These are phyloP conservation scores for Ustilago bromivora DNA, from an alignment of 1,284 basidiomycete species.

Conservation along the genomic window DNA sequence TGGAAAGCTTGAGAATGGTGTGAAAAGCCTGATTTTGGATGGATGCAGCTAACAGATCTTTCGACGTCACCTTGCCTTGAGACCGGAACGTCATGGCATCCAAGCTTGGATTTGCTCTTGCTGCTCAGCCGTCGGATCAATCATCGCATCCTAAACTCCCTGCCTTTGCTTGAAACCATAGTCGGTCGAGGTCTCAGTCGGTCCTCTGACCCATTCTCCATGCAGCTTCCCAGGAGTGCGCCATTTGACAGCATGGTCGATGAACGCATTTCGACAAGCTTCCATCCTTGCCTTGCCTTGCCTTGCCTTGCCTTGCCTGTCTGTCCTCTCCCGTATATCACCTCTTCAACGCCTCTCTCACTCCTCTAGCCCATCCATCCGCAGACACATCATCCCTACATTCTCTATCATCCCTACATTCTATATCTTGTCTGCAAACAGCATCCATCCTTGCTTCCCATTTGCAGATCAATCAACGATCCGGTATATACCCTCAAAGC, in stretches of 20 bases:
- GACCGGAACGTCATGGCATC: slow-evolving; percentile 1
- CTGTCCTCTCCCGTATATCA: neutral
- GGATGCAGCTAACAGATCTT: slow-evolving; percentile 38
- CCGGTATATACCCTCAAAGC: slow-evolving; percentile 2
- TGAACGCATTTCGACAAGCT: slow-evolving; percentile 39
- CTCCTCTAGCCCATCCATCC: neutral
- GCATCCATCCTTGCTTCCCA: neutral
- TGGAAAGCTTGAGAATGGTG: neutral
- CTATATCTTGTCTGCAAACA: neutral
- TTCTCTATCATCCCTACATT: neutral
- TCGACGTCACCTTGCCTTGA: slow-evolving; percentile 29
- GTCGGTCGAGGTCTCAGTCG: neutral
- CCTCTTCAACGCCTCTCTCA: neutral
- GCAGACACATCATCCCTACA: neutral
- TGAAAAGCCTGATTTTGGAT: neutral
- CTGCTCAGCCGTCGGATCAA: neutral
- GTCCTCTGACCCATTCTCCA: slow-evolving; percentile 2
- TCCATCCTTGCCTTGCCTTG: slow-evolving; percentile 8
- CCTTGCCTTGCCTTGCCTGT: neutral
- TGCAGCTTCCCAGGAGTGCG: neutral
- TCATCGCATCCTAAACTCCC: neutral
- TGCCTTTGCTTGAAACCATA: slow-evolving; percentile 3
- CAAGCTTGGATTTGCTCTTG: neutral
- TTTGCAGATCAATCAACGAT: neutral
- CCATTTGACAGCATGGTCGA: slow-evolving; percentile 14